A percentile compares a stretch with the other conserved stretches of the same genome.
Conservation (phyloP, 371 early-diverging fungal genomes). For the Rhizopus delemar region DNA sequence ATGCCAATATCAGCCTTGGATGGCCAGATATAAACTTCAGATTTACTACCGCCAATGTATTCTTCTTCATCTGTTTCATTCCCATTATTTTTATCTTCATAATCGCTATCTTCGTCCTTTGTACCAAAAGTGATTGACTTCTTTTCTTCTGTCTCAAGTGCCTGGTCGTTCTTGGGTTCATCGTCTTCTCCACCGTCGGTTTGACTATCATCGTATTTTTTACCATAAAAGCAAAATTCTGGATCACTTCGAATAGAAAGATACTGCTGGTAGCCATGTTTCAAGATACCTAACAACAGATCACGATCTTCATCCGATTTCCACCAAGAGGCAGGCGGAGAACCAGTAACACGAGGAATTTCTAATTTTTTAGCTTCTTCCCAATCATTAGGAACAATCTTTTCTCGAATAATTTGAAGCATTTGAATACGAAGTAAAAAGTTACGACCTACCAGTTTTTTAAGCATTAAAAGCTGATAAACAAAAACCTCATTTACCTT, state of each 20-base stretch:
- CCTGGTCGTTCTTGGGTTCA: conserved; percentile 7
- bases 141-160: conserved; percentile 4
- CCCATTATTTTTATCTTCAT: conserved; percentile 2
- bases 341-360: conserved; percentile 61
- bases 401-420: conserved; percentile 71
- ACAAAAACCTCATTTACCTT: conserved; percentile 28
- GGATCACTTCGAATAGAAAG: conserved; percentile 67
- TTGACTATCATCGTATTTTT: conserved; percentile 54
- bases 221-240: conserved; percentile 69
- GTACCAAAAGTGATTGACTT: conserved; percentile 5
- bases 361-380: conserved; percentile 44
- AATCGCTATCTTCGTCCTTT: conserved; percentile 25
- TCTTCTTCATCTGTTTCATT: conserved; percentile 13
- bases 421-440: conserved; percentile 76
- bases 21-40: conserved; percentile 56
- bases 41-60: conserved; percentile 1
- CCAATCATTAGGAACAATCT: conserved; percentile 58
- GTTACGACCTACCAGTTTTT: conserved; percentile 42
- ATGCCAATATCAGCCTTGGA: conserved; percentile 76
- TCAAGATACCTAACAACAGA: conserved; percentile 75
- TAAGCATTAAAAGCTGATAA: too few relatives aligned
- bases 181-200: conserved; percentile 29
- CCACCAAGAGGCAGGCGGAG: conserved; percentile 78
- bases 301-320: conserved; percentile 81
- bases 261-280: conserved; percentile 80